A percentile compares a stretch with the other conserved stretches of the same genome.
Evolutionary conservation across 1,284 basidiomycete species (phyloP).

Genomic region (Moniliophthora roreri): DNA sequence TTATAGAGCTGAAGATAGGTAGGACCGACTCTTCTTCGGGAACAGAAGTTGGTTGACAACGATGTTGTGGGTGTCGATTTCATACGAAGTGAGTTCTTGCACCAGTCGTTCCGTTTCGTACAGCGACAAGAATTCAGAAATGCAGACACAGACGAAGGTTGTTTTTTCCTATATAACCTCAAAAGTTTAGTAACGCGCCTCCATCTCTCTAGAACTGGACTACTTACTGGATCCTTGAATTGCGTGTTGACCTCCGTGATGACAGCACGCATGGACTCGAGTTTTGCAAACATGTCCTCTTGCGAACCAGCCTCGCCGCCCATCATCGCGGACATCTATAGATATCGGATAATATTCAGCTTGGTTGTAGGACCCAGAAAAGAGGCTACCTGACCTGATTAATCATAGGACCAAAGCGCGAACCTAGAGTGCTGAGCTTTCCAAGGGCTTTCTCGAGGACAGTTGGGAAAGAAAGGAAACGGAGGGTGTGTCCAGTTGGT

Average conservation of each 20-base stretch:
- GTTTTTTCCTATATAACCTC: conserved; percentile 85
- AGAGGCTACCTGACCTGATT: conserved; percentile 65
- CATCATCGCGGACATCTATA: conserved; percentile 95
- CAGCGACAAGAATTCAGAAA: conserved; percentile 96
- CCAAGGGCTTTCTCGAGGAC: conserved; percentile 97
- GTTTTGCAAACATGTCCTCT: conserved; percentile 98
- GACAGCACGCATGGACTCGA: conserved; percentile 95
- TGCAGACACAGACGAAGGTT: conserved; percentile 97
- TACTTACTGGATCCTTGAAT: conserved; percentile 94
- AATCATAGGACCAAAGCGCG: conserved; percentile 96
- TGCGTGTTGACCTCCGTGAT: conserved; percentile 99
- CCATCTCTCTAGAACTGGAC: neutral
- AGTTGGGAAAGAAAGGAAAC: conserved; percentile 97
- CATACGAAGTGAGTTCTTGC: conserved; percentile 94
- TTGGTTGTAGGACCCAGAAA: neutral
- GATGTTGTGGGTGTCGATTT: conserved; percentile 98
- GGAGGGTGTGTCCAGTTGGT: conserved; percentile 96
- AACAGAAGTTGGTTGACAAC: conserved; percentile 97
- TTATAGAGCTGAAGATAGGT: neutral
- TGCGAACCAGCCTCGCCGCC: conserved; percentile 84
- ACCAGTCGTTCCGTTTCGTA: conserved; percentile 99
- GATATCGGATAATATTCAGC: neutral
- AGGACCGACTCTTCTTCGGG: conserved; percentile 78
- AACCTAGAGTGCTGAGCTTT: conserved; percentile 90
- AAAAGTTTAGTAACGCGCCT: neutral